Evolutionary conservation across 352 stramenopile genomes (phyloP).

Genomic region (Phytopythium delawarense): DNA sequence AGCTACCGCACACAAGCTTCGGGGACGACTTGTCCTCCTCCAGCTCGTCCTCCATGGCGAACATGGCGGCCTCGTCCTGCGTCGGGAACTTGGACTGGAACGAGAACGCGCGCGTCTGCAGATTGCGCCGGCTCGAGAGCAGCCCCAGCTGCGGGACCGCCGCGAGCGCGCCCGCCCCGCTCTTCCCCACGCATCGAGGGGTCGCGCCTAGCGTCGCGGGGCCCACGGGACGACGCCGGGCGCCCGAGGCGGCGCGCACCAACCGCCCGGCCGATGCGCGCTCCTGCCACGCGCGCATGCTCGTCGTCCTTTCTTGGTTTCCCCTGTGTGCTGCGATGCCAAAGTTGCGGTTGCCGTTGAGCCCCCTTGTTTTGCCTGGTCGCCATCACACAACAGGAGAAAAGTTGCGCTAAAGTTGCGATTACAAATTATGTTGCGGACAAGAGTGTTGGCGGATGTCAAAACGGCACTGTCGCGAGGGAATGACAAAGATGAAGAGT

Average conservation of each 20-base stretch:
- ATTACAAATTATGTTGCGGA: neutral
- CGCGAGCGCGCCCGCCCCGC: constrained; percentile 3
- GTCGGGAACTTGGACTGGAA: constrained; percentile 62
- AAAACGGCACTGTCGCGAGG: neutral
- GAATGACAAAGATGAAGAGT: constrained; percentile 1
- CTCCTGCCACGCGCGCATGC: constrained; percentile 3
- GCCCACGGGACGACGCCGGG: neutral
- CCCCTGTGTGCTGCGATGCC: neutral
- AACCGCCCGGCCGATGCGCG: constrained; percentile 3
- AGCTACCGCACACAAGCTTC: constrained; percentile 67
- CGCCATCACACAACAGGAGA: neutral
- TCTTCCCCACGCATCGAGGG: constrained; percentile 10
- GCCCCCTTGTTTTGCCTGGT: neutral
- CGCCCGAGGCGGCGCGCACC: neutral
- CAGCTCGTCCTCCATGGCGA: constrained; percentile 27
- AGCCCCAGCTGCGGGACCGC: neutral
- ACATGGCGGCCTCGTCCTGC: constrained; percentile 35
- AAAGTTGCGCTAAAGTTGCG: constrained; percentile 7
- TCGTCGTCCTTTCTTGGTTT: neutral
- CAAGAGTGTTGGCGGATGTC: neutral
- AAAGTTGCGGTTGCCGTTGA: neutral
- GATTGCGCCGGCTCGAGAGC: too few relatives aligned
- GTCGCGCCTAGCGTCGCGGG: neutral
- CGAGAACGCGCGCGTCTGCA: constrained; percentile 22
- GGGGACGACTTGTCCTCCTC: constrained; percentile 31